phyloP scores from a whole-genome alignment of 164 flowering plant genomes.

The Brasenia schreberi region DNA sequence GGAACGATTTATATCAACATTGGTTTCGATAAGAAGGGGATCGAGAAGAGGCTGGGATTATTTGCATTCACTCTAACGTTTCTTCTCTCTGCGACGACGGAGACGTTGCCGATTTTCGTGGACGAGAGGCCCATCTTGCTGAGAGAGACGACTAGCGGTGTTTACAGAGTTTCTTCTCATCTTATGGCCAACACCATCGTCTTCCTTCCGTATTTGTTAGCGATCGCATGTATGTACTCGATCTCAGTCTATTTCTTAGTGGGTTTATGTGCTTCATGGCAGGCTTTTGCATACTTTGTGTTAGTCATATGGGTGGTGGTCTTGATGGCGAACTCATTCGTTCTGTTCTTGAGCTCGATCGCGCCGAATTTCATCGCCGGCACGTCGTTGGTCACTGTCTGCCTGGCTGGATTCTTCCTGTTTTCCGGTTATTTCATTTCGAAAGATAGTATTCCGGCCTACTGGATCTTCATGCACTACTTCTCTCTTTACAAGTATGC shows the following conservation, averaged over 20 bases:
- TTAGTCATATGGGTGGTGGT: conserved; percentile 72
- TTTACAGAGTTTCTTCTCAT: conserved; percentile 74
- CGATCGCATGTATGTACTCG: conserved; percentile 59
- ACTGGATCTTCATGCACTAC: conserved; percentile 83
- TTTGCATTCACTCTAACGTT: conserved; percentile 96
- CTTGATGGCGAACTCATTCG: conserved; percentile 88
- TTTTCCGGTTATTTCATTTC: conserved; percentile 97
- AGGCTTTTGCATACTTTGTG: conserved; percentile 67
- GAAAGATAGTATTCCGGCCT: conserved; percentile 61
- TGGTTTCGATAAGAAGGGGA: conserved; percentile 53
- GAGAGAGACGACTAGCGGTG: conserved; percentile 75
- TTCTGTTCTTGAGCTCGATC: conserved; percentile 74
- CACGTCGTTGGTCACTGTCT: conserved; percentile 56
- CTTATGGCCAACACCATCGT: conserved; percentile 81
- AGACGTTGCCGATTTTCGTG: conserved; percentile 84
- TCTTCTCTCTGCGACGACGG: conserved; percentile 89
- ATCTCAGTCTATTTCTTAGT: conserved; percentile 69
- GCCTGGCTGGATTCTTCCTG: conserved; percentile 70
- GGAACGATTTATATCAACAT: conserved; percentile 84
- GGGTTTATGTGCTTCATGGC: conserved; percentile 73
- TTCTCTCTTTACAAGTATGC: conserved; percentile 89
- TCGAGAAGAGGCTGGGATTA: conserved; percentile 76
- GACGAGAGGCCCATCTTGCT: conserved; percentile 73
- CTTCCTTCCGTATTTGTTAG: conserved; percentile 73
- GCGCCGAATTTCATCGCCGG: conserved; percentile 90